A percentile compares a stretch with the other conserved stretches of the same genome.
Evolutionary conservation across 345 rosid genomes (phyloP).

Genomic region (Ailanthus altissimus): DNA sequence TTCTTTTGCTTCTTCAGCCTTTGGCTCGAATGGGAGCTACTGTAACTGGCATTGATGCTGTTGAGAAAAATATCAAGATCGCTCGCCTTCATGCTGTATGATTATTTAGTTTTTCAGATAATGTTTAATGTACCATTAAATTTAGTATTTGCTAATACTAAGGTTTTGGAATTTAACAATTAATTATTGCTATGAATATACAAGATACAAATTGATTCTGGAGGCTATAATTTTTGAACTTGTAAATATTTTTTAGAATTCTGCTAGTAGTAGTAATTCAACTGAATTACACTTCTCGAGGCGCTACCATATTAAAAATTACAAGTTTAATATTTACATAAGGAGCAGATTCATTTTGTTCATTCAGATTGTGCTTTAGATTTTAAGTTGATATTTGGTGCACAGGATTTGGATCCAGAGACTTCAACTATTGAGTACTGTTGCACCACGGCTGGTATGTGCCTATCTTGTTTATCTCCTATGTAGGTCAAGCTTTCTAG

Average conservation of each 20-base stretch:
- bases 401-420: slow-evolving; percentile 72
- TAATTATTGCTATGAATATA: not conserved
- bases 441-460: slow-evolving; percentile 87
- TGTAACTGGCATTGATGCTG: slow-evolving; percentile 92
- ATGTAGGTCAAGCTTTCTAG: slow-evolving; percentile 17
- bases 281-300: not conserved
- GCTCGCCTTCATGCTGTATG: slow-evolving; percentile 94
- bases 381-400: slow-evolving; percentile 19
- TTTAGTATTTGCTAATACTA: not conserved
- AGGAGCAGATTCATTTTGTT: not conserved
- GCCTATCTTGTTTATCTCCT: slow-evolving; percentile 13
- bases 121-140: not conserved
- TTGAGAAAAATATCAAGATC: slow-evolving; percentile 84
- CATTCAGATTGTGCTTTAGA: not conserved
- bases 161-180: slow-evolving; percentile 5
- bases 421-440: slow-evolving; percentile 76
- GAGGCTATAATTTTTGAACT: not conserved
- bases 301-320: not conserved
- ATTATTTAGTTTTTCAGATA: slow-evolving; percentile 18
- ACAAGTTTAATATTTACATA: slow-evolving; percentile 12
- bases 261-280: slow-evolving; percentile 1
- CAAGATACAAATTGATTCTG: not conserved
- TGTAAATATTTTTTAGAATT: not conserved
- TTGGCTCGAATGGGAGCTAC: slow-evolving; percentile 96
- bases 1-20: slow-evolving; percentile 59